phyloP scores from a whole-genome alignment of 306 rosid species.

The Sphenostylis stenocarpa region DNA sequence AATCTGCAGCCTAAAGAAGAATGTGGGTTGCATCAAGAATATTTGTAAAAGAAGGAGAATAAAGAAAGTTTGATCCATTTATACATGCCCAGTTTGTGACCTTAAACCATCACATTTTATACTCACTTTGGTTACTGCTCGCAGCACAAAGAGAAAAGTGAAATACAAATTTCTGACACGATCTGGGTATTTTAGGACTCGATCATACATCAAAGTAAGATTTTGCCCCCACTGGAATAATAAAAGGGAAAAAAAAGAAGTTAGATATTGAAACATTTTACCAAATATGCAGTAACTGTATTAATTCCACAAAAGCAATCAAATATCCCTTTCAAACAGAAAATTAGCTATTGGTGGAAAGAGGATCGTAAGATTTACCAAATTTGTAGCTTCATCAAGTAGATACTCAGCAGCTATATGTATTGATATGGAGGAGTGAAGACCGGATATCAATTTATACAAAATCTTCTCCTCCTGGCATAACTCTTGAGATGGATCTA shows the following conservation, averaged over 20 bases:
- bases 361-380: conserved; percentile 46
- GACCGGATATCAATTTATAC: conserved; percentile 97
- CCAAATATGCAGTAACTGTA: conserved; percentile 19
- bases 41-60: neutral
- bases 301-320: conserved; percentile 19
- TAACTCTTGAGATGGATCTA: conserved; percentile 79
- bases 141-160: conserved; percentile 89
- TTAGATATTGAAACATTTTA: conserved; percentile 27
- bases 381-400: conserved; percentile 65
- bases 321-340: neutral
- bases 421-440: conserved; percentile 93
- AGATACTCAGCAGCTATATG: conserved; percentile 93
- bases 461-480: conserved; percentile 88
- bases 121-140: conserved; percentile 95
- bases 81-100: neutral
- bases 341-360: conserved; percentile 4
- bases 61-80: conserved; percentile 8
- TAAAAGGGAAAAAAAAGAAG: conserved; percentile 10
- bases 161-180: conserved; percentile 93
- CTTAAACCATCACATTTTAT: conserved; percentile 11
- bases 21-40: conserved; percentile 34
- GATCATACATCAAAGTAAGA: conserved; percentile 72
- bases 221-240: conserved; percentile 90
- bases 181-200: conserved; percentile 81
- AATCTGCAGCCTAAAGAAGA: conserved; percentile 72